These are phyloP conservation scores for Blastocrithidia nonstop DNA, from an alignment of 208 protist species.

Conservation along the genomic window DNA sequence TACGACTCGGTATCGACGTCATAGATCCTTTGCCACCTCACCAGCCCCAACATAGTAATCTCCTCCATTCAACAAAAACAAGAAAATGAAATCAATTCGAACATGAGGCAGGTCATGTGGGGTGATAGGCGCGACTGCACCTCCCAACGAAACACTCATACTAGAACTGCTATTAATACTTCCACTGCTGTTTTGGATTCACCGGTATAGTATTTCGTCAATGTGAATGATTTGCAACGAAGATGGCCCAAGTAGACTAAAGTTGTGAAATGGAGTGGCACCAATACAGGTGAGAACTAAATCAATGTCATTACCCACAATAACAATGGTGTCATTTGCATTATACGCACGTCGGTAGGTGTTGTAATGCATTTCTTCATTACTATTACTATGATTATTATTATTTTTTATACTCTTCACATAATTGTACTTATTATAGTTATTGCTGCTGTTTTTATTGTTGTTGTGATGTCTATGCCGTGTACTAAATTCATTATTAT, in stretches of 20 bases:
- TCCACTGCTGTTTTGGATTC: constrained; percentile 31
- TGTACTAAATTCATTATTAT: not conserved
- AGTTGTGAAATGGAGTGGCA: constrained; percentile 64
- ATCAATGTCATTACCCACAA: constrained; percentile 81
- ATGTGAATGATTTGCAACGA: constrained; percentile 71
- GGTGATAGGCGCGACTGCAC: constrained; percentile 18
- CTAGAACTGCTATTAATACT: constrained; percentile 2
- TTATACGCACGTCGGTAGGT: constrained; percentile 9
- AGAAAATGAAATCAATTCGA: constrained; percentile 71
- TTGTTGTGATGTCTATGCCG: not conserved
- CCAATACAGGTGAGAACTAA: constrained; percentile 69
- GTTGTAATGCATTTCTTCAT: not conserved
- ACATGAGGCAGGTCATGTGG: constrained; percentile 42
- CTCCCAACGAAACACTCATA: not conserved
- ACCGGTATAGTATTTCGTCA: constrained; percentile 58
- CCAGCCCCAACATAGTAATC: constrained; percentile 73
- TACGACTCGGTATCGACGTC: constrained; percentile 56
- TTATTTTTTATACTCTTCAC: too few species aligned
- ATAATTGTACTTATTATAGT: too few species aligned
- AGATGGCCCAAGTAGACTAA: constrained; percentile 59
- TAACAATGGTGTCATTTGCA: constrained; percentile 47
- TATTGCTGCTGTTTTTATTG: not conserved
- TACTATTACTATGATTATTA: not conserved
- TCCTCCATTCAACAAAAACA: constrained; percentile 78
- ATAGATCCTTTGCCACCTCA: constrained; percentile 59